These are phyloP conservation scores for Gossypium armourianum DNA, from an alignment of 441 rosid species.

Conservation along the genomic window DNA sequence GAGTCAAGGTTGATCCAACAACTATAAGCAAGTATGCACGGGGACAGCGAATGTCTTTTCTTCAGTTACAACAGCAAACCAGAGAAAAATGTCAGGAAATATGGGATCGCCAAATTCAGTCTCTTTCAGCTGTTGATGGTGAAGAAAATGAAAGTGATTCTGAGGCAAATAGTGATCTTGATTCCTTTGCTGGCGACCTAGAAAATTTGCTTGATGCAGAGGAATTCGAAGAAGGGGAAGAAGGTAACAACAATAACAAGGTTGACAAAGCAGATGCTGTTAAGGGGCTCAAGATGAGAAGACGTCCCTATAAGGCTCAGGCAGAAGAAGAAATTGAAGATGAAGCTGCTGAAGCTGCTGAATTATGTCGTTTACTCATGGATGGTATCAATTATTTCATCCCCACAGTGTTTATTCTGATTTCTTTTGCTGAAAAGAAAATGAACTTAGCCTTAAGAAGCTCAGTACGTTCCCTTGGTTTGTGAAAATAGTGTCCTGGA, in stretches of 20 bases:
- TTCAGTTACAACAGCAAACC: conserved; percentile 96
- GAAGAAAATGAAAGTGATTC: conserved; percentile 87
- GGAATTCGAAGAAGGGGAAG: conserved; percentile 79
- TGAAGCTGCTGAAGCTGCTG: conserved; percentile 96
- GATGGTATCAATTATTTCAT: conserved; percentile 51
- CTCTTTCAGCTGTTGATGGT: conserved; percentile 70
- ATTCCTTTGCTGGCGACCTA: conserved; percentile 95
- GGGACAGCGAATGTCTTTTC: conserved; percentile 96
- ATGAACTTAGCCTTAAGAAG: background rate
- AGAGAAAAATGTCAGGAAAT: conserved; percentile 98
- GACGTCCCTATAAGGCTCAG: conserved; percentile 66
- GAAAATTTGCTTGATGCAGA: conserved; percentile 97
- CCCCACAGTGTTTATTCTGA: conserved; percentile 4
- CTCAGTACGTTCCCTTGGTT: background rate
- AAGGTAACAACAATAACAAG: conserved; percentile 47
- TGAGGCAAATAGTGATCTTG: conserved; percentile 92
- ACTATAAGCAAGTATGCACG: conserved; percentile 94
- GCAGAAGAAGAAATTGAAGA: conserved; percentile 90
- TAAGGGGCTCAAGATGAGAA: conserved; percentile 87
- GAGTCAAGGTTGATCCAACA: conserved; percentile 89
- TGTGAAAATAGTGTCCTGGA: background rate
- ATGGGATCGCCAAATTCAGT: conserved; percentile 88
- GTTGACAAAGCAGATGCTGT: conserved; percentile 67
- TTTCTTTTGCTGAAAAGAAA: background rate
- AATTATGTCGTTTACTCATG: conserved; percentile 82